phyloP scores from a whole-genome alignment of 164 flowering plant species.

The Magnolia officinalis region DNA sequence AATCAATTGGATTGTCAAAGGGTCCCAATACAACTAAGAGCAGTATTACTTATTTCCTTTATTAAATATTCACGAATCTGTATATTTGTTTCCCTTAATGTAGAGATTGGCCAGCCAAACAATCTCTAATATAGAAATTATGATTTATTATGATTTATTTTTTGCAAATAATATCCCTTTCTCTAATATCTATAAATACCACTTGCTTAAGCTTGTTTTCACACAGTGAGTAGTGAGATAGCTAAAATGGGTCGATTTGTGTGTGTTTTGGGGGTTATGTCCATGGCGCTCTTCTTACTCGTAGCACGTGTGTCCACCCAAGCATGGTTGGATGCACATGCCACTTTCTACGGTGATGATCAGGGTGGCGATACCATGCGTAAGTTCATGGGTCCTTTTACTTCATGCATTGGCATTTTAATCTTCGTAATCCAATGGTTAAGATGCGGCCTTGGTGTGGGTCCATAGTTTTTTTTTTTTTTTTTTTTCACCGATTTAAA shows the following conservation, averaged over 20 bases:
- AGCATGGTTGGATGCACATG: not conserved
- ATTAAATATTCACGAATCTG: not conserved
- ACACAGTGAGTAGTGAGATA: not conserved
- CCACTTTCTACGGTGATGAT: conserved; percentile 1
- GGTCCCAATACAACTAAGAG: no score
- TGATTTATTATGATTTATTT: not conserved
- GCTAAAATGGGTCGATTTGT: not conserved
- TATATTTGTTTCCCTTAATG: not conserved
- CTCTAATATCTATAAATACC: not conserved
- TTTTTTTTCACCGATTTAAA: not conserved
- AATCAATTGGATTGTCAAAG: no score
- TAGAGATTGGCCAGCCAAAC: not conserved
- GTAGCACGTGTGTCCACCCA: not conserved
- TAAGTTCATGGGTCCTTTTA: not conserved
- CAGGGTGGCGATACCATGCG: not conserved
- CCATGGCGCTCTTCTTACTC: not conserved
- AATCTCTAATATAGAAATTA: not conserved
- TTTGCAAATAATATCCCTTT: not conserved
- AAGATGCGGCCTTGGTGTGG: no score
- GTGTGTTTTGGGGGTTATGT: not conserved
- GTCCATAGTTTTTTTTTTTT: not conserved
- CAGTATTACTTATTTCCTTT: not conserved
- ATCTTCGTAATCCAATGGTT: no score
- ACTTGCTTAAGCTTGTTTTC: not conserved
- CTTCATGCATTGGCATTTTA: no score